Base-by-base conservation (phyloP, 768 basidiomycete genomes). In the Cyclocybe cylindracea region DNA sequence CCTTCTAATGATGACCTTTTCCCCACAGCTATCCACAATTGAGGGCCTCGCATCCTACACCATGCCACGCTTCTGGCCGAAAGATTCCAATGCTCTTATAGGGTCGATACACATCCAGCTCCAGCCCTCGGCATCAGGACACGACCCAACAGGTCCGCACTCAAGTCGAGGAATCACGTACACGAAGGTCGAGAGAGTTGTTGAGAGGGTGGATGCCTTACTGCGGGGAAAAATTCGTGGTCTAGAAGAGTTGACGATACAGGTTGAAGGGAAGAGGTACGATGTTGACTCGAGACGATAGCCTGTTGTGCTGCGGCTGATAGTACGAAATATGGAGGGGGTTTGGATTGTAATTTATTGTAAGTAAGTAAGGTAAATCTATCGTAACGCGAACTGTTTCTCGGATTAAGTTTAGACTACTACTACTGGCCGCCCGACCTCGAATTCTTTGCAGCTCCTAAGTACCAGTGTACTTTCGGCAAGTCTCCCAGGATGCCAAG, bases 61-160 rank as follows among this genome's bases (percentile, higher is more conserved):
- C 2, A 76, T 79, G 1, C 84, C 95, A 0, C 82, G 92, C 19
- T 97, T 99, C 70, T 98, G 97, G 97, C 94, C 94, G 0, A 94
- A 96, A 69, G 95, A 98, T 67, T 82, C 91, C 4, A 78, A 82
- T 2, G 85, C 83, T 40, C 66, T 97, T 36, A 85, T 98, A 59
- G 97, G 96, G 18, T 93, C 92, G 6, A 92, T 98, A 49, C 93
- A 91, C 65, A 83, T 99, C 44, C 91, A 92, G 58, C 78, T 99
- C n/a, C 76, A 82, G 7, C 81, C 79, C 8, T 84, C 87, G 0
- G 69, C 77, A 1, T 77, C 85, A 0, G 70, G 79, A 0, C 65
- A 76, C 58, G 83, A 89, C 57, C 82, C 84, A 0, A 68, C 72
- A 31, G 78, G 77, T 1, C 80, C 79, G 2, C 80, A 83, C 68